Base-by-base conservation (phyloP, 352 stramenopile species). In the Phytophthora lateralis region DNA sequence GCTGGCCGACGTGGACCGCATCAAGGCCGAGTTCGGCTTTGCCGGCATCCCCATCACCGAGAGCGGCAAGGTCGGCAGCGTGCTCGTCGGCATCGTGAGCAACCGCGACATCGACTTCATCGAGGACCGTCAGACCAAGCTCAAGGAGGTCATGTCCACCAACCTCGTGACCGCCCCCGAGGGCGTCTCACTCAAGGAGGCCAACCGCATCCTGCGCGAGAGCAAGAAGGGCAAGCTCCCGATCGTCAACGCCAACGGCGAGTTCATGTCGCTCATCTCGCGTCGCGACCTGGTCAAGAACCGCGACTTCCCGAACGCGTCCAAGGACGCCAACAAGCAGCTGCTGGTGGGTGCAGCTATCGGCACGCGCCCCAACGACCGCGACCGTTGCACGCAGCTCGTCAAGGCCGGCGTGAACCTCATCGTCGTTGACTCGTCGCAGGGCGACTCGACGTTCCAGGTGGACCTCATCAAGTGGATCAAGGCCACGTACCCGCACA, bases 191-290 rank as follows among this genome's bases (percentile, higher is more conserved):
- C 84, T 99, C 7, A 79, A 75, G 26, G 96, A 99, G 73, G 98
- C 98, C 30, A 99, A 99, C 89, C 73, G 95, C 63, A 99, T 99
- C 50, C 75, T 99, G 37, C 96, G 96, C 41, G 84, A 98, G 60
- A 98, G 88, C 70, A 99, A 99, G 82, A 99, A 99, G 83, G 97
- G 98, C 63, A 99, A 99, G 82, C 85, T 99, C 15, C 98, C 98
- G 17, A 98, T 99, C 39, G 96, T 99, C 3, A 99, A 99, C 82
- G 88, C 94, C 17, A 89, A 98, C 38, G 96, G 97, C 53, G 95
- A 99, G 74, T 94, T 99, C 63, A 82, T 99, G 35, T 97, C 97
- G 53, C 89, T 99, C 55, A 99, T 99, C 75, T 98, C 97, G 52
- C 82, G 97, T 38, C 98, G 97, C 47, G 98, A 99, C 76, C 71